Evolutionary conservation across 208 protist genomes (phyloP).

Genomic region (Trypanosoma boissoni): DNA sequence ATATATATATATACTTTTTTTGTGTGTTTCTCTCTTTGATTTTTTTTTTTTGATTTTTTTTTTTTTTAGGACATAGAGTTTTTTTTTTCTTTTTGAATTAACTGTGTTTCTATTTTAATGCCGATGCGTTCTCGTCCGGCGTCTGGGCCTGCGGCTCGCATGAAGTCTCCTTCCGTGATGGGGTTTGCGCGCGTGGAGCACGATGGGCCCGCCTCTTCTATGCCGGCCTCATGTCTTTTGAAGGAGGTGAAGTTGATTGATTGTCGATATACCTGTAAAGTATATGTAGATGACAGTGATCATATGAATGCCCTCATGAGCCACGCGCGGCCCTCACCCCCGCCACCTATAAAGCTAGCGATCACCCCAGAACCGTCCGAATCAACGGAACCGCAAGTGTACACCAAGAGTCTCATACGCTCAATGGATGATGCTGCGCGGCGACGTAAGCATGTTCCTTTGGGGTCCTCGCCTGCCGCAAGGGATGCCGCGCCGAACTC

Average conservation of each 20-base stretch:
- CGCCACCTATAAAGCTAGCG: too few species aligned
- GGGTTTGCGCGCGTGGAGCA: too few species aligned
- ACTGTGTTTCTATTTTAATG: not conserved
- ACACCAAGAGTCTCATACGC: not conserved
- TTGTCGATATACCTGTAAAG: slow-evolving; percentile 4
- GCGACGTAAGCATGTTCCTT: not conserved
- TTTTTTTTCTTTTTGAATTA: slow-evolving; percentile 1
- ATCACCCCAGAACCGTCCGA: too few species aligned
- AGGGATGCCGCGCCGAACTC: not conserved
- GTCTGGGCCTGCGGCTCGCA: too few species aligned
- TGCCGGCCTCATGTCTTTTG: too few species aligned
- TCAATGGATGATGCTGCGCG: not conserved
- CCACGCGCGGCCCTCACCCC: not conserved
- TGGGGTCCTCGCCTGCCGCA: not conserved
- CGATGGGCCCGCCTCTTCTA: too few species aligned
- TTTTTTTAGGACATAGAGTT: not conserved
- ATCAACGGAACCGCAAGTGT: not conserved
- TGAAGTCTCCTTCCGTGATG: too few species aligned
- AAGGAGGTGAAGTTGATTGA: not conserved
- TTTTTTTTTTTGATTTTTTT: not conserved
- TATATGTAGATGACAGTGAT: slow-evolving; percentile 1
- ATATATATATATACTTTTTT: slow-evolving; percentile 10
- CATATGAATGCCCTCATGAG: slow-evolving; percentile 1
- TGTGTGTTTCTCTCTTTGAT: not conserved
- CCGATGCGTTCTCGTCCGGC: too few species aligned